phyloP scores from a whole-genome alignment of 148 eudicot species.

The Suaeda aralocaspica region DNA sequence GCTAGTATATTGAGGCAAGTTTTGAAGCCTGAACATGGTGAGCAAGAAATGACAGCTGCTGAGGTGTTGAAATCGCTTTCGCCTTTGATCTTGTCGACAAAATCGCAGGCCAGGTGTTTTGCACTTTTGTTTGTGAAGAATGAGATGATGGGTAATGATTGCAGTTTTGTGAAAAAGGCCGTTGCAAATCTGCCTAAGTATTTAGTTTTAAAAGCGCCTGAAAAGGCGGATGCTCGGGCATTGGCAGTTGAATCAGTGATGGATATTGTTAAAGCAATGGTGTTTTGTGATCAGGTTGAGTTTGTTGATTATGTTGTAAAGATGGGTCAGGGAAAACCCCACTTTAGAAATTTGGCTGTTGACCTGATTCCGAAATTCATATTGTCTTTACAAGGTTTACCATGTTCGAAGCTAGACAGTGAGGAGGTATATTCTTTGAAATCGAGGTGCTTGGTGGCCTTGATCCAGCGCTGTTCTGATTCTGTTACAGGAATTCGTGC shows the following conservation, averaged over 20 bases:
- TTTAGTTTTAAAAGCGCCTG: conserved; percentile 70
- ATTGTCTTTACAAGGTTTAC: conserved; percentile 37
- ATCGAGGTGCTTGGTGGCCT: conserved; percentile 59
- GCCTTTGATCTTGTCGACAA: conserved; percentile 49
- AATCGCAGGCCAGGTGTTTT: conserved; percentile 56
- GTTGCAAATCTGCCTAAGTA: conserved; percentile 70
- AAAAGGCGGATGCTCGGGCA: conserved; percentile 74
- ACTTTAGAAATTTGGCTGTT: conserved; percentile 73
- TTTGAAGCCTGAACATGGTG: conserved; percentile 75
- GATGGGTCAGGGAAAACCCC: conserved; percentile 71
- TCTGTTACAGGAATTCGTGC: conserved; percentile 71
- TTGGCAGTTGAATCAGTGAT: conserved; percentile 69
- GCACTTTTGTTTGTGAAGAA: conserved; percentile 56
- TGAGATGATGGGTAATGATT: conserved; percentile 40
- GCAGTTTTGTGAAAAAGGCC: conserved; percentile 44
- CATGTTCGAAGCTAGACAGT: conserved; percentile 27
- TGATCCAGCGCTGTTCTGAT: conserved; percentile 81
- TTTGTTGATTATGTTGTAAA: conserved; percentile 72
- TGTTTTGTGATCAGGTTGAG: conserved; percentile 48
- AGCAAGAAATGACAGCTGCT: conserved; percentile 46
- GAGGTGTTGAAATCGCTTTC: conserved; percentile 66
- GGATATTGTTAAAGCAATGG: conserved; percentile 67
- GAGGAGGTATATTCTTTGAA: conserved; percentile 53
- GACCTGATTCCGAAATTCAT: conserved; percentile 62
- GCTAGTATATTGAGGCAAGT: conserved; percentile 42